Evolutionary conservation across 495 filamentous ascomycete species (phyloP).

Genomic region (Penicillium atrosanguineum): DNA sequence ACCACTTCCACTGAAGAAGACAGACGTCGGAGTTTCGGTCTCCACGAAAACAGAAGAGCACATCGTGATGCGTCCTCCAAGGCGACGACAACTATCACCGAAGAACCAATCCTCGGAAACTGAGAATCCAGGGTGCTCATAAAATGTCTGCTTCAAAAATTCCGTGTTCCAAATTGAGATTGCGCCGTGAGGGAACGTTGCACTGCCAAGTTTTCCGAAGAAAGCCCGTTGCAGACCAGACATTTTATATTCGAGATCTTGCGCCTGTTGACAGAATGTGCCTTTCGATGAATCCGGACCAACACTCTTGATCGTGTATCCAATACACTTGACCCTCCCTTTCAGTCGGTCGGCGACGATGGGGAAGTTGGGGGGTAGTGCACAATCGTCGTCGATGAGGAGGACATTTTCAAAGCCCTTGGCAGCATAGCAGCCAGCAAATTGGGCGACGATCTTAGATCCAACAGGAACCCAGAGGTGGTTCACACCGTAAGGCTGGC

Average conservation of each 20-base stretch:
- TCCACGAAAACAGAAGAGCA: conserved; percentile 49
- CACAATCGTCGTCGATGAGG: conserved; percentile 49
- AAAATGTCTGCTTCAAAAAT: conserved; percentile 39
- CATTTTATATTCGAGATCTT: conserved; percentile 49
- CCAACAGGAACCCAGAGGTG: conserved; percentile 40
- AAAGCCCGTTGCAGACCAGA: conserved; percentile 38
- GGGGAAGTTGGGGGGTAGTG: conserved; percentile 42
- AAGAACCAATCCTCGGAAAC: conserved; percentile 50
- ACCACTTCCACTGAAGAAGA: conserved; percentile 37
- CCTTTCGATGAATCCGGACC: conserved; percentile 29
- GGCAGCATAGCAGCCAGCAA: conserved; percentile 44
- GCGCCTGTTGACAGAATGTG: conserved; percentile 42
- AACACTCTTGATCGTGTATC: conserved; percentile 45
- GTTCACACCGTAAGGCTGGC: conserved; percentile 39
- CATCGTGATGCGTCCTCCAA: conserved; percentile 48
- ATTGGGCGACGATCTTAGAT: conserved; percentile 45
- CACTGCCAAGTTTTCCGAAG: conserved; percentile 39
- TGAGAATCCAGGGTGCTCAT: conserved; percentile 43
- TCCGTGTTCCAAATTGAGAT: conserved; percentile 45
- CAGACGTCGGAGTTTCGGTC: conserved; percentile 41
- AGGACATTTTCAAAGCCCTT: conserved; percentile 41
- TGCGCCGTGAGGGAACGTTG: conserved; percentile 44
- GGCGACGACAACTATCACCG: conserved; percentile 40
- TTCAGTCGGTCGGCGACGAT: conserved; percentile 40
- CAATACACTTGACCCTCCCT: conserved; percentile 36